Evolutionary conservation across 352 stramenopile species (phyloP), one percentile per base, ranked within the genome.

Genomic region (Pythium rhizo-oryzae): DNA sequence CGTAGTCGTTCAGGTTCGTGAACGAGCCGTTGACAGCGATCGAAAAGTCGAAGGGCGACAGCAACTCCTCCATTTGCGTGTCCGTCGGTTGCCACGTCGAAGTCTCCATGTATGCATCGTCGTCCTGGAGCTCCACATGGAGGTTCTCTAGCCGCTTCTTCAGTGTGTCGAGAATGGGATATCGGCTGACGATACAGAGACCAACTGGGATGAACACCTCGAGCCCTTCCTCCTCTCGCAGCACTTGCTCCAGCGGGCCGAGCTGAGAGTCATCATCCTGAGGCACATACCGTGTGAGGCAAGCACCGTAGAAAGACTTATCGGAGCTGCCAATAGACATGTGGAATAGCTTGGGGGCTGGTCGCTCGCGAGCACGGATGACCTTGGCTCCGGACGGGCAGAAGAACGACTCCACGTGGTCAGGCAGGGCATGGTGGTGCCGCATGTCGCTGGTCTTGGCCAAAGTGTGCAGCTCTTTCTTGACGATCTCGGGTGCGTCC

Each of bases 331-430:
- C 87, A 24, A 96, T 93, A 7, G 84, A 92, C 80, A 96, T 85
- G 55, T 96, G 84, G 35, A 93, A 93, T 18, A 96, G 75, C 59
- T 78, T 90, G 0, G 87, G 81, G 49, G 82, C 69, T 15, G 87
- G 87, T 15, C 78, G 74, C 3, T 78, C 79, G 55, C 82, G 87
- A 5, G 81, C 78, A 24, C 79, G 84, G 15, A 93, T 75, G 13
- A 92, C 72, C n/a, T 89, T 77, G 0, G 79, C 79, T 1, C 81
- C 84, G 1, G 74, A 70, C 7, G 87, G 87, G 30, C 77, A 87
- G 44, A 96, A 94, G 59, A 96, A 96, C 18, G 82, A 78, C 67
- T 96, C 87, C 1, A 96, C 76, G 52, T 96, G 87, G 49, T 96
- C 87, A 8, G 87, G 87, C 57, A 96, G 86, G 5, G 85, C 77